Evolutionary conservation across 2,329 filamentous ascomycete species (phyloP).

Genomic region (Ampelomyces quisqualis): DNA sequence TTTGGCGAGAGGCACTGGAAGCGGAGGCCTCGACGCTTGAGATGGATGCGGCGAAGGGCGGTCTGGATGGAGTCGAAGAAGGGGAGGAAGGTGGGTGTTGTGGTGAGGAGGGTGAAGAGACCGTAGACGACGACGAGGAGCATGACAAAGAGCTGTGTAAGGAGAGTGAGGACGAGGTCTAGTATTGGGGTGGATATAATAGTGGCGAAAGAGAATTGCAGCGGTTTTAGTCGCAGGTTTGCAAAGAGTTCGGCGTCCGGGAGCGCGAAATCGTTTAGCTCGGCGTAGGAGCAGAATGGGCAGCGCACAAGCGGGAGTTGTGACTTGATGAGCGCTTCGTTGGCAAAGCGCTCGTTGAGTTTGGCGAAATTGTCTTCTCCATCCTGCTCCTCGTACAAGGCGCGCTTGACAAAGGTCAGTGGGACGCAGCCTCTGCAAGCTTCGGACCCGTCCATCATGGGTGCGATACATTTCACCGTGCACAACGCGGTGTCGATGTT

Average conservation of each 20-base stretch:
- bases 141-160: slow-evolving; percentile 57
- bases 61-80: slow-evolving; percentile 52
- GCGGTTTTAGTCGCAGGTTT: slow-evolving; percentile 29
- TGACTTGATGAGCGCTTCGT: slow-evolving; percentile 72
- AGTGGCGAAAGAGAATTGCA: slow-evolving; percentile 34
- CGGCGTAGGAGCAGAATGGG: slow-evolving; percentile 88
- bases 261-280: slow-evolving; percentile 63
- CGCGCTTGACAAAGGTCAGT: slow-evolving; percentile 67
- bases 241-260: slow-evolving; percentile 28
- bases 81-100: slow-evolving; percentile 15
- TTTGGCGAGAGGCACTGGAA: slow-evolving; percentile 73
- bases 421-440: slow-evolving; percentile 73
- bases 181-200: slow-evolving; percentile 33
- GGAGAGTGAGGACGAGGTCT: slow-evolving; percentile 33
- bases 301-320: slow-evolving; percentile 77
- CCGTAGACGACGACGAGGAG: slow-evolving; percentile 50
- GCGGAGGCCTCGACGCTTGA: slow-evolving; percentile 69
- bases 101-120: slow-evolving; percentile 19
- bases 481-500: slow-evolving; percentile 72
- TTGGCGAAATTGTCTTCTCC: slow-evolving; percentile 71
- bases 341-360: slow-evolving; percentile 76
- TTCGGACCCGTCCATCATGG: slow-evolving; percentile 55
- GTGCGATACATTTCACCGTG: slow-evolving; percentile 80
- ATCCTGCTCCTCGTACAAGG: slow-evolving; percentile 67
- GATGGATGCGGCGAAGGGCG: slow-evolving; percentile 67